Evolutionary conservation across 176 grass and related monocot species (phyloP).

Genomic region (Oryza meridionalis): DNA sequence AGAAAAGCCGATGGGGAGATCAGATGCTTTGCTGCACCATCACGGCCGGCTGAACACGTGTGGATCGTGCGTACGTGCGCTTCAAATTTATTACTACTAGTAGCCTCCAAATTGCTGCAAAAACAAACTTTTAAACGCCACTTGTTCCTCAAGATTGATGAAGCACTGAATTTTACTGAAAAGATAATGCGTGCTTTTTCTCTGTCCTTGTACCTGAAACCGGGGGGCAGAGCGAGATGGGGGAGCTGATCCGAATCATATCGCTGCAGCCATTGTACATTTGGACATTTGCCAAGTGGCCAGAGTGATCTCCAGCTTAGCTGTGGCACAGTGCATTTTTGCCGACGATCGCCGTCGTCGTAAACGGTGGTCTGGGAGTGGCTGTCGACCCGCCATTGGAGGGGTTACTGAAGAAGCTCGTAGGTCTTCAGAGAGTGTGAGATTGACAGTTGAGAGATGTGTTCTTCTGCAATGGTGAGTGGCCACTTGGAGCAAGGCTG

Average conservation of each 20-base stretch:
- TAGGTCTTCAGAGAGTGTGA: background rate
- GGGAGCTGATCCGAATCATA: background rate
- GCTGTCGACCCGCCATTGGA: slow-evolving; percentile 19
- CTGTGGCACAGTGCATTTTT: background rate
- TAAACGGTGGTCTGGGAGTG: background rate
- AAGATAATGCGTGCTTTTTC: background rate
- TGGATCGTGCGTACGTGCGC: background rate
- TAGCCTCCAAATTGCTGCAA: background rate
- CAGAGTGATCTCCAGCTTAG: background rate
- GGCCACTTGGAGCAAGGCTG: slow-evolving; percentile 30
- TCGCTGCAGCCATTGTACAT: background rate
- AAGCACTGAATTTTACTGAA: slow-evolving; percentile 3
- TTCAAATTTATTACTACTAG: background rate
- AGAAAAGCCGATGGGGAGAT: background rate
- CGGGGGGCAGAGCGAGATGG: background rate
- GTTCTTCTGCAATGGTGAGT: background rate
- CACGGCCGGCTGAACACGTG: slow-evolving; percentile 25
- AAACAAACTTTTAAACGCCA: background rate
- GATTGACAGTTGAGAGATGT: no score
- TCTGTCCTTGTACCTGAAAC: slow-evolving; percentile 6
- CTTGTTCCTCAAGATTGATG: slow-evolving; percentile 30
- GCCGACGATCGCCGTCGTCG: background rate
- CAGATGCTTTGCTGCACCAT: slow-evolving; percentile 23
- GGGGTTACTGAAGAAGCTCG: background rate
- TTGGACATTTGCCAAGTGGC: background rate